A percentile compares a stretch with the other conserved stretches of the same genome.
phyloP scores from a whole-genome alignment of 2,329 filamentous ascomycete genomes.

The Arthrobotrys megalospora region DNA sequence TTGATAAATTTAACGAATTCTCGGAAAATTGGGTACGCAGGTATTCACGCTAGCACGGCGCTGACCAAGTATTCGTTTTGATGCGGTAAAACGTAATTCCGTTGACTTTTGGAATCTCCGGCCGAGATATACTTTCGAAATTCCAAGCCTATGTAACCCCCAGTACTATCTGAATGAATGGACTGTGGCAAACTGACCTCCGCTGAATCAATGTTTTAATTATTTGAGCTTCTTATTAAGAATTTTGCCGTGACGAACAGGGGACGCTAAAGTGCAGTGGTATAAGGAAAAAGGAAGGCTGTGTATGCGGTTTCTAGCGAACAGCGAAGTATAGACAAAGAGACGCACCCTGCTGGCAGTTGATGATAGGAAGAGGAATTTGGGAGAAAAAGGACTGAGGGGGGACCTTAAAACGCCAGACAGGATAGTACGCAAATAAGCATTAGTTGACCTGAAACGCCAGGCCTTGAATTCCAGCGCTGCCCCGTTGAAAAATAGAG shows the following conservation, averaged over 20 bases:
- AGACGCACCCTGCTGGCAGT: constrained; percentile 10
- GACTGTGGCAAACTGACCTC: not conserved
- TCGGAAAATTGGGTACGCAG: no score
- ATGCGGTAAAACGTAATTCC: no score
- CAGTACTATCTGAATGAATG: not conserved
- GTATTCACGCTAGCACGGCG: no score
- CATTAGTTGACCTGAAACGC: constrained; percentile 13
- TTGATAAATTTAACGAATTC: no score
- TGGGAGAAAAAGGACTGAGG: not conserved
- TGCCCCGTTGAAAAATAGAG: not conserved
- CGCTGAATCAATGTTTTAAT: not conserved
- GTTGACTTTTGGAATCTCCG: no score
- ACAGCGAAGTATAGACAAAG: constrained; percentile 1
- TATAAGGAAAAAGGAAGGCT: not conserved
- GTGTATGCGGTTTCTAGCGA: not conserved
- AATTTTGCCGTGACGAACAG: not conserved
- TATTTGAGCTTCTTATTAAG: constrained; percentile 8
- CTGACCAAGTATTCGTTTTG: no score
- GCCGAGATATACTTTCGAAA: not conserved
- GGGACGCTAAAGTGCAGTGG: not conserved
- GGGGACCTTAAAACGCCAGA: constrained; percentile 19
- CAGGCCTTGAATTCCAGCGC: constrained; percentile 11
- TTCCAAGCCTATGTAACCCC: not conserved
- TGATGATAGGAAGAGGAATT: not conserved
- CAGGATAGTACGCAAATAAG: not conserved